These are phyloP conservation scores for Tolypocladium sp. DNA, from an alignment of 2,329 filamentous ascomycete genomes.

Conservation along the genomic window DNA sequence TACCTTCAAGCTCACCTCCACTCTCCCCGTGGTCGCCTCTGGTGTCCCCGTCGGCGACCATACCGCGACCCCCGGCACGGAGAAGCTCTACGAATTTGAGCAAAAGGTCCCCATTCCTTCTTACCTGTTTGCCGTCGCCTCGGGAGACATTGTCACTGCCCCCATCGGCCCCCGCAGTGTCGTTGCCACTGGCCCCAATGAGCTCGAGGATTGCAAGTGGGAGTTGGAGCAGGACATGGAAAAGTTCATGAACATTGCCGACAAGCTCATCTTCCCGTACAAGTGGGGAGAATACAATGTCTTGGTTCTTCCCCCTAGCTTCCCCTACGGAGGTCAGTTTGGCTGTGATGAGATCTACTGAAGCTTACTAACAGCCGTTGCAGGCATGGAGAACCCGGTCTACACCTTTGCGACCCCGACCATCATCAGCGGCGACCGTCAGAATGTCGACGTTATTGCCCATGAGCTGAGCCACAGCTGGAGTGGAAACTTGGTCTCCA, in stretches of 20 bases:
- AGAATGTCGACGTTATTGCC: constrained; percentile 94
- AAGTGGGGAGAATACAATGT: constrained; percentile 95
- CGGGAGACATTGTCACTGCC: constrained; percentile 77
- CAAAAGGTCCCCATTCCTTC: constrained; percentile 89
- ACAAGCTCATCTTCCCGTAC: constrained; percentile 76
- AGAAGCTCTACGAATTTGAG: constrained; percentile 72
- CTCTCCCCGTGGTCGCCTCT: constrained; percentile 84
- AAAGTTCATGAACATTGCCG: constrained; percentile 80
- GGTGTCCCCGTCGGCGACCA: constrained; percentile 53
- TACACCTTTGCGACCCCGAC: constrained; percentile 95
- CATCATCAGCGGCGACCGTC: constrained; percentile 80
- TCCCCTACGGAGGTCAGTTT: constrained; percentile 68
- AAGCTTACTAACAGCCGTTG: constrained; percentile 4
- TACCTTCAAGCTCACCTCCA: constrained; percentile 78
- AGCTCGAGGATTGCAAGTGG: constrained; percentile 75
- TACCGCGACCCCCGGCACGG: constrained; percentile 31
- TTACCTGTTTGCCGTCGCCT: constrained; percentile 89
- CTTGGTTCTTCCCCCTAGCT: constrained; percentile 79
- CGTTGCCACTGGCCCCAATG: constrained; percentile 82
- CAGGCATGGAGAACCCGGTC: constrained; percentile 82
- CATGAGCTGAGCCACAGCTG: constrained; percentile 72
- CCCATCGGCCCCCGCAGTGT: constrained; percentile 76
- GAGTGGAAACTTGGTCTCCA: constrained; percentile 80
- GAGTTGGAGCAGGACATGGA: constrained; percentile 89
- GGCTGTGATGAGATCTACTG: background rate